phyloP scores from a whole-genome alignment of 352 stramenopile species.

The Phytophthora meadii region DNA sequence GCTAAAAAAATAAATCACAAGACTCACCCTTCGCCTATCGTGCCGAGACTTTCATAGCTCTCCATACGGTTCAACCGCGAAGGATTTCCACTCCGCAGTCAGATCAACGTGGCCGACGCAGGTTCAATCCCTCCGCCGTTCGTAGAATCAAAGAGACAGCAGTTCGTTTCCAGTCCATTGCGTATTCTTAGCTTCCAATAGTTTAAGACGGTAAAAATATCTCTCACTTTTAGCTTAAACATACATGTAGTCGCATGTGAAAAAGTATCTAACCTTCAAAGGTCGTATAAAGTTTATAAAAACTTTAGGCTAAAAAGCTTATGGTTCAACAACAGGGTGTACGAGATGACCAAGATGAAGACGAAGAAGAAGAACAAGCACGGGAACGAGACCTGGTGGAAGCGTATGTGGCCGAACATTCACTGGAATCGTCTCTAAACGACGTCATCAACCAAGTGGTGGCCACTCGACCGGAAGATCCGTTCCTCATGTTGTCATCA shows the following conservation, averaged over 20 bases:
- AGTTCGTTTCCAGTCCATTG: conserved; percentile 36
- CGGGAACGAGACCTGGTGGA: conserved; percentile 81
- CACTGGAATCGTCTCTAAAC: conserved; percentile 72
- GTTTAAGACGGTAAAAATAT: conserved; percentile 33
- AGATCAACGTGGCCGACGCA: conserved; percentile 5
- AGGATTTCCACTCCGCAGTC: conserved; percentile 5
- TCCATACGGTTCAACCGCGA: conserved; percentile 56
- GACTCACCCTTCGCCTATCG: conserved; percentile 85
- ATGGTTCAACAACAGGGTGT: conserved; percentile 35
- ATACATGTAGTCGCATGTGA: conserved; percentile 9
- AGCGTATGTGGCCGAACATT: conserved; percentile 73
- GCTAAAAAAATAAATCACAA: not conserved
- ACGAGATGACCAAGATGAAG: conserved; percentile 25
- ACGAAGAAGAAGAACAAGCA: conserved; percentile 43
- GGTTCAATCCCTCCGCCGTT: conserved; percentile 18
- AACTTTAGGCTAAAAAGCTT: not conserved
- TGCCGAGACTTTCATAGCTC: conserved; percentile 90
- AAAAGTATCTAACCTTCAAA: conserved; percentile 36
- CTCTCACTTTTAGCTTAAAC: not conserved
- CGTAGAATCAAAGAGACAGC: conserved; percentile 25
- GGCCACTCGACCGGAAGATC: conserved; percentile 64
- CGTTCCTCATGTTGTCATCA: conserved; percentile 73
- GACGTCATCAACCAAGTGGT: conserved; percentile 80
- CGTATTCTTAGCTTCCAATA: conserved; percentile 38
- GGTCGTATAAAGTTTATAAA: conserved; percentile 6